Evolutionary conservation across 2,329 filamentous ascomycete genomes (phyloP).

Genomic region (Xylaria multiplex): DNA sequence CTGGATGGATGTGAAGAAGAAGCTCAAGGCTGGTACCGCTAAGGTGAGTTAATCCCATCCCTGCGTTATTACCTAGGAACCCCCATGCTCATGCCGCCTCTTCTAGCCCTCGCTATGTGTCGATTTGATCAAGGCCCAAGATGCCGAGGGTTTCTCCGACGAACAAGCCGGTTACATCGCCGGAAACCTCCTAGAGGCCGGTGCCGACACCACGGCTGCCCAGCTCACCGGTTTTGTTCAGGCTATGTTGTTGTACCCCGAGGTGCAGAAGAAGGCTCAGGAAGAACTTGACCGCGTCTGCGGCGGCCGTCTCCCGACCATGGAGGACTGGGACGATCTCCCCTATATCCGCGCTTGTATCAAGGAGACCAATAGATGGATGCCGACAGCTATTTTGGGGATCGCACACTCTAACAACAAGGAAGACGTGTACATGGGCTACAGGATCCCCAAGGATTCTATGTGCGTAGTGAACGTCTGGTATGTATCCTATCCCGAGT

Average conservation of each 20-base stretch:
- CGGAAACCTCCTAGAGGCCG: constrained; percentile 47
- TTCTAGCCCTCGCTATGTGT: constrained; percentile 45
- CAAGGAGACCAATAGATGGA: constrained; percentile 60
- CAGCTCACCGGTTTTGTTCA: constrained; percentile 55
- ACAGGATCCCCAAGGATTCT: constrained; percentile 56
- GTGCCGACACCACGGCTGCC: constrained; percentile 56
- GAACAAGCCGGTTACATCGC: constrained; percentile 51
- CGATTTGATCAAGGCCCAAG: constrained; percentile 46
- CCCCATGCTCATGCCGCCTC: constrained; percentile 8
- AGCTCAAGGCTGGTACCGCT: constrained; percentile 40
- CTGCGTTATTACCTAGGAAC: neutral
- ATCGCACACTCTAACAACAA: constrained; percentile 52
- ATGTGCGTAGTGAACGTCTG: constrained; percentile 56
- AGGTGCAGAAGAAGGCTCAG: constrained; percentile 47
- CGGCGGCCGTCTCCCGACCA: constrained; percentile 55
- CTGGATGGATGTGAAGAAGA: constrained; percentile 41
- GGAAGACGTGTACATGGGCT: constrained; percentile 53
- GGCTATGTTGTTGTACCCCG: constrained; percentile 54
- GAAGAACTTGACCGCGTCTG: constrained; percentile 55
- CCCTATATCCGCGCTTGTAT: constrained; percentile 60
- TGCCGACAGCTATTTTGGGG: constrained; percentile 53
- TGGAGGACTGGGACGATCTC: constrained; percentile 55
- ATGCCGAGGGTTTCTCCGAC: constrained; percentile 48
- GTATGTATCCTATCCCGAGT: constrained; percentile 36
- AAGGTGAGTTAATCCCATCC: constrained; percentile 30